These are phyloP conservation scores for Colletotrichum sp. DNA, from an alignment of 2,329 filamentous ascomycete species.

Conservation along the genomic window DNA sequence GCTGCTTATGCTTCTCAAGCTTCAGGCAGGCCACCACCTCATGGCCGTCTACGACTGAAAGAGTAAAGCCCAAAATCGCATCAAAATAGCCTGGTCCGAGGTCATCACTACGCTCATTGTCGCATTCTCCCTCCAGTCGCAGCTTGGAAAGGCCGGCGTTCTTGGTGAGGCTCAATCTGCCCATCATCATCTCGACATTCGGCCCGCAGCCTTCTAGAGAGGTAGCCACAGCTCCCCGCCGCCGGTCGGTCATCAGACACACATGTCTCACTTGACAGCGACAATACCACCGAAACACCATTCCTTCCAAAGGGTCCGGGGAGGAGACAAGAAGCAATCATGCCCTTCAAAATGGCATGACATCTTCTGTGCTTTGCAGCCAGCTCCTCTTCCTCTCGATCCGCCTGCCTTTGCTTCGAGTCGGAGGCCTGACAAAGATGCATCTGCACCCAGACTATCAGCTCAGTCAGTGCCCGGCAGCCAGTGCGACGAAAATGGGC, in stretches of 20 bases:
- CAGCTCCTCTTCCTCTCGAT: background rate
- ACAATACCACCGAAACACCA: background rate
- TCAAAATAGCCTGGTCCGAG: background rate
- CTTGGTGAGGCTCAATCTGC: background rate
- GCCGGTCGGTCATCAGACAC: background rate
- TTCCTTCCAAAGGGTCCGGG: background rate
- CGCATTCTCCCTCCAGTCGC: background rate
- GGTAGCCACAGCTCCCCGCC: background rate
- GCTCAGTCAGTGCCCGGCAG: background rate
- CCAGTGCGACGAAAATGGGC: background rate
- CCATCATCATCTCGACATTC: conserved; percentile 11
- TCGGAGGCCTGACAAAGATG: background rate
- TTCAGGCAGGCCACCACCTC: background rate
- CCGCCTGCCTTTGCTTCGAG: background rate
- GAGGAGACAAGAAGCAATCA: background rate
- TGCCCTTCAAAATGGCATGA: background rate
- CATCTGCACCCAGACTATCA: background rate
- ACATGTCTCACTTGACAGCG: background rate
- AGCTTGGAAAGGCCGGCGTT: background rate
- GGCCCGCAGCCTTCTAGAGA: background rate
- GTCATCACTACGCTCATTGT: background rate
- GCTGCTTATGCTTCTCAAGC: background rate
- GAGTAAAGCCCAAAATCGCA: background rate
- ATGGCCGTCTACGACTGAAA: background rate
- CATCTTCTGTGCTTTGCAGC: background rate